These are phyloP conservation scores for Euphorbia neoarborescens DNA, from an alignment of 441 rosid genomes.

Conservation along the genomic window DNA sequence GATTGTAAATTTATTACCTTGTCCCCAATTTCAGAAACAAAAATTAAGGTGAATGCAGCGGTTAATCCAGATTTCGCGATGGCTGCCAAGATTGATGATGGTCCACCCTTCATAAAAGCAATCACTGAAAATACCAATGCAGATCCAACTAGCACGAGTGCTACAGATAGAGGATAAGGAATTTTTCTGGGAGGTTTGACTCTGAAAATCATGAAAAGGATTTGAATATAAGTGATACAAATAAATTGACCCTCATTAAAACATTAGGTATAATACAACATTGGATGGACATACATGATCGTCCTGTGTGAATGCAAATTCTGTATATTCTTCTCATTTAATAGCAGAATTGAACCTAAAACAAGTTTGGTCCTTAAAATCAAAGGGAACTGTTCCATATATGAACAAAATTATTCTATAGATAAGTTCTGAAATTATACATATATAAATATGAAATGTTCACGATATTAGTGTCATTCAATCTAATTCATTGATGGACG, in stretches of 20 bases:
- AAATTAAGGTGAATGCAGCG: conserved; percentile 89
- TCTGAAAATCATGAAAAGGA: conserved; percentile 48
- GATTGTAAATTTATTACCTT: conserved; percentile 39
- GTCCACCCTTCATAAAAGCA: conserved; percentile 64
- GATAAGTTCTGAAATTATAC: background rate
- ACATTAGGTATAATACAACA: conserved; percentile 1
- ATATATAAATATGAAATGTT: background rate
- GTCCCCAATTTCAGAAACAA: conserved; percentile 92
- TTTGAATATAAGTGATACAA: conserved; percentile 5
- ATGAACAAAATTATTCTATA: background rate
- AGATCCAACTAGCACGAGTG: conserved; percentile 61
- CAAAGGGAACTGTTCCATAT: background rate
- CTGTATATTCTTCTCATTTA: background rate
- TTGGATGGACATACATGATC: background rate
- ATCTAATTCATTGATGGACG: background rate
- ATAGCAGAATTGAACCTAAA: background rate
- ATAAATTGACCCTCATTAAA: background rate
- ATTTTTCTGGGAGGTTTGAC: conserved; percentile 47
- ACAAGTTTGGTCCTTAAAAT: conserved; percentile 9
- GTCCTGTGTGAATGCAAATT: background rate
- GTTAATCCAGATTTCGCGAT: conserved; percentile 89
- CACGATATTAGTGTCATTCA: background rate
- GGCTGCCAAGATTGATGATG: conserved; percentile 65
- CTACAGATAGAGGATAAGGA: conserved; percentile 70
- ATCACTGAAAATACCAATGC: conserved; percentile 58